A percentile compares a stretch with the other conserved stretches of the same genome.
Evolutionary conservation across 495 filamentous ascomycete genomes (phyloP).

Genomic region (Daldinia bambusicola): DNA sequence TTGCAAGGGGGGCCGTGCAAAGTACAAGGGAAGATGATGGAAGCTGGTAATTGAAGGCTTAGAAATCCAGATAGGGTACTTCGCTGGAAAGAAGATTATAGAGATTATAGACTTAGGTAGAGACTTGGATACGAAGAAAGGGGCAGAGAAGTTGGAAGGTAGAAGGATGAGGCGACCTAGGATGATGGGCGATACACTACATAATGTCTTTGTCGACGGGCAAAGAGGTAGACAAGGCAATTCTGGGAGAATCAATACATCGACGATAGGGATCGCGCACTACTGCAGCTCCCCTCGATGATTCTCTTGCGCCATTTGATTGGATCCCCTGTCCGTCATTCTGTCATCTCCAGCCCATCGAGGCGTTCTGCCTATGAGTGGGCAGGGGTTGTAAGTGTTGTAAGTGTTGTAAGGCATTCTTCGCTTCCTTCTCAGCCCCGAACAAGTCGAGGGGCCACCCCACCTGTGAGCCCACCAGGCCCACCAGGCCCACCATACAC

Average conservation of each 20-base stretch:
- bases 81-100: slow-evolving; percentile 20
- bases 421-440: slow-evolving; percentile 49
- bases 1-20: slow-evolving; percentile 48
- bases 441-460: slow-evolving; percentile 31
- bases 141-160: slow-evolving; percentile 16
- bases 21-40: slow-evolving; percentile 28
- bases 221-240: slow-evolving; percentile 31
- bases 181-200: slow-evolving; percentile 40
- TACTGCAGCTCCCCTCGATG: slow-evolving; percentile 41
- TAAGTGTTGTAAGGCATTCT: slow-evolving; percentile 42
- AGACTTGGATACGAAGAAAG: slow-evolving; percentile 22
- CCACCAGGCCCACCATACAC: too few species aligned
- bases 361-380: slow-evolving; percentile 29
- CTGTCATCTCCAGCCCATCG: slow-evolving; percentile 38
- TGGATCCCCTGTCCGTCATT: slow-evolving; percentile 38
- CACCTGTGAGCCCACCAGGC: slow-evolving; percentile 32
- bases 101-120: not conserved
- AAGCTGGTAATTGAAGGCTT: slow-evolving; percentile 19
- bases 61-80: slow-evolving; percentile 10
- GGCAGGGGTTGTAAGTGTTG: slow-evolving; percentile 28
- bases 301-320: slow-evolving; percentile 22
- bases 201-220: slow-evolving; percentile 1
- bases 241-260: slow-evolving; percentile 34
- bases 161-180: slow-evolving; percentile 26
- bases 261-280: slow-evolving; percentile 45